phyloP scores from a whole-genome alignment of 441 rosid genomes.

The Jatropha podagrica region DNA sequence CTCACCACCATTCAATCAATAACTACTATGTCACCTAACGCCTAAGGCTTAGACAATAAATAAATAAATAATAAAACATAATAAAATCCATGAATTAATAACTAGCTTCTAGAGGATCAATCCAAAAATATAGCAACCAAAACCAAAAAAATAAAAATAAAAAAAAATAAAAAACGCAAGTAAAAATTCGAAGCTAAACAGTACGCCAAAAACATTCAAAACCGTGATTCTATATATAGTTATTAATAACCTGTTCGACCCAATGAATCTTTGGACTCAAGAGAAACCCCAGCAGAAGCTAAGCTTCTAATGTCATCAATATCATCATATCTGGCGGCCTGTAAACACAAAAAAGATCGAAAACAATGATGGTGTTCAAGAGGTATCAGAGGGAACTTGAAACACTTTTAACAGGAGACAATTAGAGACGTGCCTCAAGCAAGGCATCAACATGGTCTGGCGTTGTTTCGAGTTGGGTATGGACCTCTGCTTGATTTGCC shows the following conservation, averaged over 20 bases:
- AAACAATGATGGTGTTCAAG: background rate
- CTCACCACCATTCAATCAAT: background rate
- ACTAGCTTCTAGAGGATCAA: background rate
- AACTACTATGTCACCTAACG: background rate
- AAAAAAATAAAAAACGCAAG: background rate
- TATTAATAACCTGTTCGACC: constrained; percentile 65
- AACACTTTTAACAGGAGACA: background rate
- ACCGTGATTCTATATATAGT: too few species aligned
- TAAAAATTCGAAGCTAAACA: background rate
- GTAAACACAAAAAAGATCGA: constrained; percentile 3
- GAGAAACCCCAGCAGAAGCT: constrained; percentile 60
- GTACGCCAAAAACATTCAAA: too few species aligned
- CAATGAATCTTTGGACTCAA: constrained; percentile 71
- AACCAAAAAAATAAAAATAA: background rate
- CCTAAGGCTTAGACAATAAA: background rate
- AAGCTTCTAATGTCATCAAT: constrained; percentile 62
- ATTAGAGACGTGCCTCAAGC: constrained; percentile 44
- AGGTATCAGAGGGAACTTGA: background rate
- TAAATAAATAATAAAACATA: too few species aligned
- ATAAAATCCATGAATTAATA: background rate
- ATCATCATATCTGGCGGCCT: constrained; percentile 90
- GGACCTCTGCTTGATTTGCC: constrained; percentile 25
- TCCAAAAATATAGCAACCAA: background rate
- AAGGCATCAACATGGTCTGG: constrained; percentile 53
- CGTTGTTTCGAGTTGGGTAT: constrained; percentile 16